These are phyloP conservation scores for Pythium scleroteichum DNA, from an alignment of 352 stramenopile genomes.

Conservation along the genomic window DNA sequence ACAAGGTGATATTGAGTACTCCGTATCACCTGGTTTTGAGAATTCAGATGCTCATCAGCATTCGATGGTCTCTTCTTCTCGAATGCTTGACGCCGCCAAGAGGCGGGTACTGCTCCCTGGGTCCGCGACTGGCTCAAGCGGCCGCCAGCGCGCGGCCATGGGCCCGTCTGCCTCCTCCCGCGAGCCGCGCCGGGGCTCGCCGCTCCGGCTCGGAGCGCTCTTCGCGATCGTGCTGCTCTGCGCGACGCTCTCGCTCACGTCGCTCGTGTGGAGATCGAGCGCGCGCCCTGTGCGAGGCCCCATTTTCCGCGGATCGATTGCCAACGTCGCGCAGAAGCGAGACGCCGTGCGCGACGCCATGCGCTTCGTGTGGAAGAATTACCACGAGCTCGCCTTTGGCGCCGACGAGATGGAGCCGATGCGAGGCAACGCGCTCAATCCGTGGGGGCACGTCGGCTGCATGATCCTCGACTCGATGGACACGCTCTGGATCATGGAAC, in stretches of 20 bases:
- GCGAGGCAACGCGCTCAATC: conserved; percentile 48
- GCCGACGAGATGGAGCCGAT: conserved; percentile 94
- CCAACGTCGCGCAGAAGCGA: not conserved
- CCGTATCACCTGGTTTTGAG: no score
- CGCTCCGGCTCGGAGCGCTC: no score
- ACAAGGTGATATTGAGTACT: no score
- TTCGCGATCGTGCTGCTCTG: not conserved
- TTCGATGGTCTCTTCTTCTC: no score
- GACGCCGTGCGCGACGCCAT: conserved; percentile 1
- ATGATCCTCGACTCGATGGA: conserved; percentile 96
- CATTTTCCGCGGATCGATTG: not conserved
- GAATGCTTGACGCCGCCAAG: no score
- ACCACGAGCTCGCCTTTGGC: conserved; percentile 92
- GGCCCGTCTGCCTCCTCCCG: no score
- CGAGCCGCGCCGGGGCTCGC: no score
- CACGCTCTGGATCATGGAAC: conserved; percentile 95
- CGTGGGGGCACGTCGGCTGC: conserved; percentile 88
- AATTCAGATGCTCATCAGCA: no score
- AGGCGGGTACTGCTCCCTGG: no score
- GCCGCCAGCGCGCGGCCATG: no score
- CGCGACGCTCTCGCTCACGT: not conserved
- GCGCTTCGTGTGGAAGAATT: not conserved
- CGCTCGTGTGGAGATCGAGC: not conserved
- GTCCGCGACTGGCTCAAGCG: no score
- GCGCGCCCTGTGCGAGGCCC: not conserved